A percentile compares a stretch with the other conserved stretches of the same genome.
phyloP scores from a whole-genome alignment of 495 filamentous ascomycete genomes.

The Talaromyces nanjingensis region DNA sequence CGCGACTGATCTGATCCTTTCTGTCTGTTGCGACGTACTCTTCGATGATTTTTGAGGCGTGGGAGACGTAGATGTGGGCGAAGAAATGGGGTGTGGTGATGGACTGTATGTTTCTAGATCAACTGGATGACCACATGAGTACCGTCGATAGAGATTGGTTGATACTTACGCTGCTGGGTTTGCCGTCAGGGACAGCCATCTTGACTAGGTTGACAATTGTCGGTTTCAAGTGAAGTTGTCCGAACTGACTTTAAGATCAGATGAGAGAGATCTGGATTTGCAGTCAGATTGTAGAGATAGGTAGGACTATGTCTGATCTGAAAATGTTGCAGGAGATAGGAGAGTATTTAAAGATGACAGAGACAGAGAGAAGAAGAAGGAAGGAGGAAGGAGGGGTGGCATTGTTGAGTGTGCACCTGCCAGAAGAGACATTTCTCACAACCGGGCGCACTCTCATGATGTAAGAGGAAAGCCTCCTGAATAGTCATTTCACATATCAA shows the following conservation, averaged over 20 bases:
- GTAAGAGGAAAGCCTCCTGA: not conserved
- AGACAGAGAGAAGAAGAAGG: constrained; percentile 1
- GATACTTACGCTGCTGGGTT: not conserved
- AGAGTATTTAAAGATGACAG: not conserved
- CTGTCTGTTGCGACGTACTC: constrained; percentile 1
- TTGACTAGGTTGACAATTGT: not conserved
- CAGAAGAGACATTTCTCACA: not conserved
- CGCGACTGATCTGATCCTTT: not conserved
- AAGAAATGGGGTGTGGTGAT: not conserved
- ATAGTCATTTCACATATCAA: not conserved
- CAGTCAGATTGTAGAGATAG: not conserved
- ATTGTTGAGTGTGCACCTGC: not conserved
- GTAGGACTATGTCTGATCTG: not conserved
- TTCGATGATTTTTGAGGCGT: not conserved
- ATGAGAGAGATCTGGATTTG: not conserved
- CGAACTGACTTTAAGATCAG: not conserved
- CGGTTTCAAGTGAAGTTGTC: not conserved
- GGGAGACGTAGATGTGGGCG: constrained; percentile 5
- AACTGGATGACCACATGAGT: too few relatives aligned
- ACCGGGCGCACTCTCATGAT: not conserved
- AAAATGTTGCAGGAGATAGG: not conserved
- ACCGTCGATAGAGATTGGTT: too few relatives aligned
- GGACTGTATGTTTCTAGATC: not conserved
- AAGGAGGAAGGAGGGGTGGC: not conserved
- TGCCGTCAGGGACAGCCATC: not conserved